These are phyloP conservation scores for Pueraria montana DNA, from an alignment of 306 rosid species.

Conservation along the genomic window DNA sequence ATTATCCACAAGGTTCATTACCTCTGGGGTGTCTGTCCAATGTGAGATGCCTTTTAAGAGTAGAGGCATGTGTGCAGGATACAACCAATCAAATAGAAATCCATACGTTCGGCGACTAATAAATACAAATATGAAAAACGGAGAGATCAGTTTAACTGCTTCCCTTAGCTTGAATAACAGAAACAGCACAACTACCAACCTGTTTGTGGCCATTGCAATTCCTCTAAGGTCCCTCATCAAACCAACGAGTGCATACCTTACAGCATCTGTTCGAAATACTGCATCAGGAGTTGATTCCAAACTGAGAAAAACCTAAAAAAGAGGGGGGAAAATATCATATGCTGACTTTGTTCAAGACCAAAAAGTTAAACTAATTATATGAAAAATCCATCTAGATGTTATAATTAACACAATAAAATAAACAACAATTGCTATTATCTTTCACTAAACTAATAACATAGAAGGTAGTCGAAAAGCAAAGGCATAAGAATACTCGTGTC, in stretches of 20 bases:
- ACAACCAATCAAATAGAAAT: slow-evolving; percentile 97
- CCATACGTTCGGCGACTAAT: slow-evolving; percentile 95
- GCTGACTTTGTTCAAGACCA: slow-evolving; percentile 31
- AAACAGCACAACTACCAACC: slow-evolving; percentile 58
- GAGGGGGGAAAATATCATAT: slow-evolving; percentile 18
- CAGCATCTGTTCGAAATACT: slow-evolving; percentile 88
- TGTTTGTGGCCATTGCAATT: slow-evolving; percentile 97
- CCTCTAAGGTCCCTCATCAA: slow-evolving; percentile 99
- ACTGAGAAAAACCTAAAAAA: slow-evolving; percentile 79
- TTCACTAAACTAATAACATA: slow-evolving; percentile 14
- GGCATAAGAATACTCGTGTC: slow-evolving; percentile 3
- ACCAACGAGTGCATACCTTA: slow-evolving; percentile 86
- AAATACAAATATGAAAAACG: slow-evolving; percentile 42
- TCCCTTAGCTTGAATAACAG: slow-evolving; percentile 22
- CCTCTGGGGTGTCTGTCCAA: slow-evolving; percentile 99
- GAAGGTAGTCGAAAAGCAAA: slow-evolving; percentile 11
- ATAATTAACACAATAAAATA: slow-evolving; percentile 9
- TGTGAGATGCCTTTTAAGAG: slow-evolving; percentile 92
- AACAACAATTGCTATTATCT: slow-evolving; percentile 1
- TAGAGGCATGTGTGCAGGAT: slow-evolving; percentile 91
- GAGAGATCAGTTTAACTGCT: slow-evolving; percentile 30
- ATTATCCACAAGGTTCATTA: slow-evolving; percentile 47
- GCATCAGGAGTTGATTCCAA: slow-evolving; percentile 96
- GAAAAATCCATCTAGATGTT: slow-evolving; percentile 35
- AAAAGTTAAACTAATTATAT: neutral